Percentiles rank a stretch among this genome's conserved stretches.
phyloP scores from a whole-genome alignment of 148 eudicot species.

The Camellia sinensis region DNA sequence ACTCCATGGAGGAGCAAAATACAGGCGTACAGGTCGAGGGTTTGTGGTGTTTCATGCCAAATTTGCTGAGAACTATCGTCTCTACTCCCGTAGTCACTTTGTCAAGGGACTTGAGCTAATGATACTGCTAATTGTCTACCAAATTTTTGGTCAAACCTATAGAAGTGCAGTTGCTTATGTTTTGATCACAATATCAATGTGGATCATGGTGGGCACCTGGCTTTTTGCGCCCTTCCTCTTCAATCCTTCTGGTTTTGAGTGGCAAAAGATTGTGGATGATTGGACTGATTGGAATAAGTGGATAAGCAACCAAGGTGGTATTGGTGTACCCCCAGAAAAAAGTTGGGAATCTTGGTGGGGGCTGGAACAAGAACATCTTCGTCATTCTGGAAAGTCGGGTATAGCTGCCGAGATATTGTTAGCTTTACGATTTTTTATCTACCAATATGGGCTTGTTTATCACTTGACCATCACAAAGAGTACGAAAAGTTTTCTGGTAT shows the following conservation, averaged over 20 bases:
- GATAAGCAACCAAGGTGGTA: constrained; percentile 89
- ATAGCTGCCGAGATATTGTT: constrained; percentile 71
- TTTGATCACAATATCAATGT: constrained; percentile 87
- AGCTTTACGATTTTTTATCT: constrained; percentile 75
- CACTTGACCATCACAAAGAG: constrained; percentile 64
- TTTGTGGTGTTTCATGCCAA: constrained; percentile 97
- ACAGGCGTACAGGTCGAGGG: constrained; percentile 94
- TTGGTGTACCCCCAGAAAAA: constrained; percentile 90
- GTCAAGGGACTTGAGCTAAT: constrained; percentile 97
- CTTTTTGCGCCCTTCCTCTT: constrained; percentile 96
- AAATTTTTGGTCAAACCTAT: constrained; percentile 70
- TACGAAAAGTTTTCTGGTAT: constrained; percentile 67
- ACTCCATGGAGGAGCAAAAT: constrained; percentile 97
- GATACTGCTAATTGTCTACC: constrained; percentile 84
- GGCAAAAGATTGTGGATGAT: constrained; percentile 99
- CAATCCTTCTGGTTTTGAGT: constrained; percentile 98
- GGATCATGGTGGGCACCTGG: constrained; percentile 99
- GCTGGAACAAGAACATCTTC: constrained; percentile 97
- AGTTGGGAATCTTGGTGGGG: constrained; percentile 99
- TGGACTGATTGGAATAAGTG: constrained; percentile 99
- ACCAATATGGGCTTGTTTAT: constrained; percentile 97
- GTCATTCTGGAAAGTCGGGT: constrained; percentile 81
- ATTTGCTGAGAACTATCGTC: constrained; percentile 97
- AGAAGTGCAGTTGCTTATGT: constrained; percentile 73
- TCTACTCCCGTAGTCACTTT: constrained; percentile 96